Evolutionary conservation across 441 rosid species (phyloP).

Genomic region (Brassica hybrid): DNA sequence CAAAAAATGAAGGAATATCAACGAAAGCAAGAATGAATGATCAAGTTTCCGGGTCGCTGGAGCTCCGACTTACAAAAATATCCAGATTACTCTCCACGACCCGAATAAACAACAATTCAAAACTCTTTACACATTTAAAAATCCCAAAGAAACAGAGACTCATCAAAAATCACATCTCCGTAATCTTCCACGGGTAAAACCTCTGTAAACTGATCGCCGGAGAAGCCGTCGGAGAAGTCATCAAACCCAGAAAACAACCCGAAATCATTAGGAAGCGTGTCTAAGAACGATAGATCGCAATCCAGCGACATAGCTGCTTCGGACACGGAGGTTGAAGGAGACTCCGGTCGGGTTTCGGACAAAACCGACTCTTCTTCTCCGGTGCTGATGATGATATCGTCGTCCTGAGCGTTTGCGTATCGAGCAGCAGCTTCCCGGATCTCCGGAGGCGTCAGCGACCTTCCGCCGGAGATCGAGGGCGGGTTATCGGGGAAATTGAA

Average conservation of each 20-base stretch:
- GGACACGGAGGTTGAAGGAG: slow-evolving; percentile 48
- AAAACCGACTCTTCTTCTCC: slow-evolving; percentile 34
- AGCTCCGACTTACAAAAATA: slow-evolving; percentile 30
- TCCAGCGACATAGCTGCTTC: slow-evolving; percentile 29
- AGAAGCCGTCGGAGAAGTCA: slow-evolving; percentile 33
- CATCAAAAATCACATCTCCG: slow-evolving; percentile 30
- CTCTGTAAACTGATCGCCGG: slow-evolving; percentile 17
- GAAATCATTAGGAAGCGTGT: slow-evolving; percentile 39
- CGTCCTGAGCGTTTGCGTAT: slow-evolving; percentile 46
- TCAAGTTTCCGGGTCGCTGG: slow-evolving; percentile 23
- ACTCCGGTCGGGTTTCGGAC: slow-evolving; percentile 43
- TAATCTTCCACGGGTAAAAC: slow-evolving; percentile 18
- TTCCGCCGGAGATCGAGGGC: slow-evolving; percentile 59
- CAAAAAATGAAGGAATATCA: not conserved
- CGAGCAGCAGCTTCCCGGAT: slow-evolving; percentile 65
- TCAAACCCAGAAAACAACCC: slow-evolving; percentile 32
- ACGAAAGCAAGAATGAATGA: not conserved
- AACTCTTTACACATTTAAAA: slow-evolving; percentile 22
- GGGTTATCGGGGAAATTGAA: slow-evolving; percentile 80
- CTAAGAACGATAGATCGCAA: slow-evolving; percentile 37
- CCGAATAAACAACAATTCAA: not conserved
- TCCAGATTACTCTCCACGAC: slow-evolving; percentile 18
- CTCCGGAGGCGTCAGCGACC: slow-evolving; percentile 52
- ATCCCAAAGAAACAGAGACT: slow-evolving; percentile 45
- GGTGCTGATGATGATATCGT: not conserved